These are phyloP conservation scores for Debaryomyces coudertii DNA, from an alignment of 1,139 yeast species.

Conservation along the genomic window DNA sequence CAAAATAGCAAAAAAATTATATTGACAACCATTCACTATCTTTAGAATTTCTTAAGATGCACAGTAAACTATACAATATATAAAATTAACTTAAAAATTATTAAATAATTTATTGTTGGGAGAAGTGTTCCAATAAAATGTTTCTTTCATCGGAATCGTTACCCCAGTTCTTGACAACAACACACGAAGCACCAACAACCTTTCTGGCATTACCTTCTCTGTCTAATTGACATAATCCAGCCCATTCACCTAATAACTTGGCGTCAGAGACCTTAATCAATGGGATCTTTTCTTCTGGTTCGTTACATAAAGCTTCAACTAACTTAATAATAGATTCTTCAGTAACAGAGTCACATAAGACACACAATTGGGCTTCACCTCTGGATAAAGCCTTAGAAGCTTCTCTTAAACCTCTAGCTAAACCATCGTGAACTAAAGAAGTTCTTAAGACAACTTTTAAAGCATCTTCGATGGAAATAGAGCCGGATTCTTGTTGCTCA, in stretches of 20 bases:
- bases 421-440: slow-evolving; percentile 98
- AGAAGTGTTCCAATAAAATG: slow-evolving; percentile 95
- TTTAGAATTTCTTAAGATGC: not conserved
- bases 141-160: slow-evolving; percentile 98
- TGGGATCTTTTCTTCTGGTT: slow-evolving; percentile 95
- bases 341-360: slow-evolving; percentile 97
- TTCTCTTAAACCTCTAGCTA: slow-evolving; percentile 99
- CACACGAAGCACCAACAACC: slow-evolving; percentile 99
- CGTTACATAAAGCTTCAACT: slow-evolving; percentile 99
- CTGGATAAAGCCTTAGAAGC: slow-evolving; percentile 98
- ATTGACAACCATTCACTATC: slow-evolving; percentile 9
- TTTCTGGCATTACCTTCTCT: slow-evolving; percentile 99
- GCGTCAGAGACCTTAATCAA: slow-evolving; percentile 99
- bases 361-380: slow-evolving; percentile 97
- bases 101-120: slow-evolving; percentile 66
- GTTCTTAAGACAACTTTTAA: slow-evolving; percentile 98
- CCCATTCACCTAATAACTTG: slow-evolving; percentile 99
- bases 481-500: slow-evolving; percentile 82
- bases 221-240: slow-evolving; percentile 99
- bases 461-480: slow-evolving; percentile 98
- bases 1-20: slow-evolving; percentile 7
- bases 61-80: slow-evolving; percentile 10
- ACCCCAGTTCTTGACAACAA: slow-evolving; percentile 99
- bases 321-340: slow-evolving; percentile 96
- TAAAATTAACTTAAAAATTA: not conserved